phyloP scores from a whole-genome alignment of 257 asterid genomes.

The Nicotiana benthamiana region DNA sequence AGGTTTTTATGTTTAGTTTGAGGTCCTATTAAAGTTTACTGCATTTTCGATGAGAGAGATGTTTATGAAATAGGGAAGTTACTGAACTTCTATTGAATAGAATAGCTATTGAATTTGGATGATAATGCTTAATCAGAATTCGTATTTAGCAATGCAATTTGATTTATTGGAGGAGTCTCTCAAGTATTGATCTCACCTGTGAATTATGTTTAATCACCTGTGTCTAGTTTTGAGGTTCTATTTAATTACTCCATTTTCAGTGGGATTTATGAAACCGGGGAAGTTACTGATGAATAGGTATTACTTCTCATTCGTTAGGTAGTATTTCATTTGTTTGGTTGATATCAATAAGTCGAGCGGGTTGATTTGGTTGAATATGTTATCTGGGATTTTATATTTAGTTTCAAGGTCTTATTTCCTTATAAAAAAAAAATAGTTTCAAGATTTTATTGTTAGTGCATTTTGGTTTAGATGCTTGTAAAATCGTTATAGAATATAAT shows the following conservation, averaged over 20 bases:
- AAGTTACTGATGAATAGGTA: neutral
- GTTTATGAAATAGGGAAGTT: neutral
- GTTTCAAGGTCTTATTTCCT: neutral
- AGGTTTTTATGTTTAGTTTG: neutral
- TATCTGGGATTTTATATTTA: neutral
- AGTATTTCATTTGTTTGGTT: neutral
- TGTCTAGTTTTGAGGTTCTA: neutral
- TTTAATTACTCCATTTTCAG: neutral
- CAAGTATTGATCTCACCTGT: neutral
- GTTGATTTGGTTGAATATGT: neutral
- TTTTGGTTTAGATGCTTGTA: neutral
- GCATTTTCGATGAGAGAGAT: neutral
- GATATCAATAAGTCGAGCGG: neutral
- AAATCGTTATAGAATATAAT: neutral
- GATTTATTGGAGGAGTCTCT: neutral
- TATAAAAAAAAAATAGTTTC: neutral
- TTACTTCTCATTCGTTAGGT: neutral
- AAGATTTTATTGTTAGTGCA: neutral
- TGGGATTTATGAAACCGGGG: neutral
- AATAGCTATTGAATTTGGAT: neutral
- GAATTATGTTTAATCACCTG: neutral
- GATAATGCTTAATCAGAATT: neutral
- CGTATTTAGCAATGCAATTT: neutral
- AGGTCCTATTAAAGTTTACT: neutral
- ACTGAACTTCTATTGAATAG: neutral